A percentile compares a stretch with the other conserved stretches of the same genome.
Conservation (phyloP, 352 stramenopile genomes). For the Phytophthora citrophthora region DNA sequence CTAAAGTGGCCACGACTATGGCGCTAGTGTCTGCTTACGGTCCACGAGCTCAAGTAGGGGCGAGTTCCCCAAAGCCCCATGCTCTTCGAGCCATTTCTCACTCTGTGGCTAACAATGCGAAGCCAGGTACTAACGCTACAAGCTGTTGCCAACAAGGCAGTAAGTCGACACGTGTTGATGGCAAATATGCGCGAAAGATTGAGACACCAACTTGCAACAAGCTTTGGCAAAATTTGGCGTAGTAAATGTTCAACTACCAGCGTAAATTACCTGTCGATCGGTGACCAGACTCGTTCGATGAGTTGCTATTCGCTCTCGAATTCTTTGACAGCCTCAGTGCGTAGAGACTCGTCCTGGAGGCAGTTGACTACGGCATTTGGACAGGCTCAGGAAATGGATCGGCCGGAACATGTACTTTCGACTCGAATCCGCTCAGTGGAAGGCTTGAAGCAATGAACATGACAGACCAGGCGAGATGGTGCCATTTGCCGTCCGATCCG, state of each 20-base stretch:
- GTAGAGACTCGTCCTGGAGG: conserved; percentile 2
- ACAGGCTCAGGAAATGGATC: conserved; percentile 29
- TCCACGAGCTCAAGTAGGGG: conserved; percentile 9
- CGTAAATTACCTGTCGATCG: too few relatives aligned
- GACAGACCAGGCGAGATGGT: conserved; percentile 19
- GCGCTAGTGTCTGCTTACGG: conserved; percentile 12
- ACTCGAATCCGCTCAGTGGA: background rate
- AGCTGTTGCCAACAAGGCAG: background rate
- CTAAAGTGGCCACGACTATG: conserved; percentile 1
- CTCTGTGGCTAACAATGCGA: conserved; percentile 5
- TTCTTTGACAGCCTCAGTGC: conserved; percentile 7
- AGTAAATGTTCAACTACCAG: too few relatives aligned
- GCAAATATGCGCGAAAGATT: conserved; percentile 18
- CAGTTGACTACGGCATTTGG: conserved; percentile 5
- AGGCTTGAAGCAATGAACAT: background rate
- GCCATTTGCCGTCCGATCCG: conserved; percentile 18
- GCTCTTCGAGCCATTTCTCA: conserved; percentile 9
- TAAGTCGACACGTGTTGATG: conserved; percentile 6
- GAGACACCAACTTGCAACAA: conserved; percentile 6
- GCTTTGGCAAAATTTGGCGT: too few relatives aligned
- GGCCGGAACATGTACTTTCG: conserved; percentile 15
- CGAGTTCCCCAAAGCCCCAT: conserved; percentile 24
- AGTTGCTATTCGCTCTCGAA: conserved; percentile 1
- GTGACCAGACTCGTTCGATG: background rate
- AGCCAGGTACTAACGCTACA: conserved; percentile 20